These are phyloP conservation scores for Solanum chacoense DNA, from an alignment of 305 asterid genomes.

Conservation along the genomic window DNA sequence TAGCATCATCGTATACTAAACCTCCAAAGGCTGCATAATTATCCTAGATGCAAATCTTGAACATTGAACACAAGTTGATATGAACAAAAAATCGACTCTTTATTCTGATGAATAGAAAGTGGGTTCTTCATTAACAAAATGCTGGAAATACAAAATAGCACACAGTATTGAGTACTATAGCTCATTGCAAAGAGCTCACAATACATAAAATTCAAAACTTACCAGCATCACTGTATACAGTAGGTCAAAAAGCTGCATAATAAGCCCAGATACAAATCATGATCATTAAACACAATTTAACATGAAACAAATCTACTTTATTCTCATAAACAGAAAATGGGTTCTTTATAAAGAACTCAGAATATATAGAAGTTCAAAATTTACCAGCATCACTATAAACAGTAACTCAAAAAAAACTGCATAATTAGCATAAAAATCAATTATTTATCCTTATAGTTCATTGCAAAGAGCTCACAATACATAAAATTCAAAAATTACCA, in stretches of 20 bases:
- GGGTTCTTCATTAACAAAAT: neutral
- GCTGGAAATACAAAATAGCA: neutral
- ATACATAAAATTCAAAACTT: neutral
- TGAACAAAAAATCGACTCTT: neutral
- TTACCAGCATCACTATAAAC: slow-evolving; percentile 20
- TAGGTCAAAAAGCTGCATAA: neutral
- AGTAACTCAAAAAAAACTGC: neutral
- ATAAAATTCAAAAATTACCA: slow-evolving; percentile 21
- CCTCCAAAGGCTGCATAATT: neutral
- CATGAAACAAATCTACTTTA: neutral
- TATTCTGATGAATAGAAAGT: neutral
- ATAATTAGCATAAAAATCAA: neutral
- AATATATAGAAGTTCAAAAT: neutral
- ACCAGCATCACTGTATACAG: slow-evolving; percentile 18
- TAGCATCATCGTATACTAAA: neutral
- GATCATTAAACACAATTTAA: neutral
- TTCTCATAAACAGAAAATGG: neutral
- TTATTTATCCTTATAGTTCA: neutral
- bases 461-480: neutral
- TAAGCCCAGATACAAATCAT: neutral
- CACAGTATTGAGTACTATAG: neutral
- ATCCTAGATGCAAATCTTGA: neutral
- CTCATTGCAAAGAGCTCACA: neutral
- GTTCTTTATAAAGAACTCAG: neutral
- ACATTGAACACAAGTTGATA: neutral